A percentile compares a stretch with the other conserved stretches of the same genome.
These are phyloP conservation scores for Colletotrichum liriopes DNA, from an alignment of 2,329 filamentous ascomycete species.

Conservation along the genomic window DNA sequence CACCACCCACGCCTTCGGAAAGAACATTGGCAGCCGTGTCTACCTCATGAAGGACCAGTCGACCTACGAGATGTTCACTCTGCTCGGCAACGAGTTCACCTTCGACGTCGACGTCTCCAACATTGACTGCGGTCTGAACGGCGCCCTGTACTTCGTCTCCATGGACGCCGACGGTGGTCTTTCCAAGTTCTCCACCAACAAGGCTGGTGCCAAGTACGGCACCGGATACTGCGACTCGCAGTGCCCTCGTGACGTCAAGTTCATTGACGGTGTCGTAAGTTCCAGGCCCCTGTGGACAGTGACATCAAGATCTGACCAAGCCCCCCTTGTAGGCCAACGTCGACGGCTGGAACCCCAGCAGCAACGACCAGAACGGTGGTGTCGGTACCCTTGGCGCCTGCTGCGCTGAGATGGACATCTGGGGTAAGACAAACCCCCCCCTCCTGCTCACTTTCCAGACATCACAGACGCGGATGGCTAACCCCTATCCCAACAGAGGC, in stretches of 20 bases:
- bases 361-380: conserved; percentile 69
- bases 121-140: conserved; percentile 79
- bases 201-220: conserved; percentile 71
- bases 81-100: conserved; percentile 79
- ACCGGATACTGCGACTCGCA: conserved; percentile 70
- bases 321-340: conserved; percentile 60
- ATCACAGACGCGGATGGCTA: conserved; percentile 24
- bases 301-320: neutral
- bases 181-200: conserved; percentile 65
- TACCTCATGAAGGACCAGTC: conserved; percentile 76
- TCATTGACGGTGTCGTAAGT: conserved; percentile 67
- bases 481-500: conserved; percentile 67
- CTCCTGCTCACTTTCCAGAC: conserved; percentile 11
- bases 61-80: conserved; percentile 76
- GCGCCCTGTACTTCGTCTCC: conserved; percentile 77
- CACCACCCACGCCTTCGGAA: conserved; percentile 63
- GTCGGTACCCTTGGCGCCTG: conserved; percentile 68
- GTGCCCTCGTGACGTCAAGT: conserved; percentile 71
- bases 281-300: neutral
- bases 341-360: conserved; percentile 66
- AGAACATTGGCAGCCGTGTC: conserved; percentile 69
- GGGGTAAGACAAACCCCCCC: conserved; percentile 43
- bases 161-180: conserved; percentile 72
- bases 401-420: conserved; percentile 76
- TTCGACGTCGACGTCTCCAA: conserved; percentile 81